Evolutionary conservation across 164 flowering plant genomes (phyloP).

Genomic region (Litsea cubeba): DNA sequence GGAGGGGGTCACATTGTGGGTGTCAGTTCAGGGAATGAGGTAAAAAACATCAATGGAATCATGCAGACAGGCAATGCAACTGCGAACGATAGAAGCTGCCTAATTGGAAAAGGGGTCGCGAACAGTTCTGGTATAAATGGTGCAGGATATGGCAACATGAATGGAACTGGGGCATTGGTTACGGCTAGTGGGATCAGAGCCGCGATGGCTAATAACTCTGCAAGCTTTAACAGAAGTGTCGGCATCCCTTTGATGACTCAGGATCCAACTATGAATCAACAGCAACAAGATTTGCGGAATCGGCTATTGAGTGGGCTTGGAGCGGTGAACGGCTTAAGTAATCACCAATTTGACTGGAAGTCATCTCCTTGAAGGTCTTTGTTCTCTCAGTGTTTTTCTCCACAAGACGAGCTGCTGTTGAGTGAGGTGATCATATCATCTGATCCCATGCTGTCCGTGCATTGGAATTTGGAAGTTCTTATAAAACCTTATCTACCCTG

Average conservation of each 20-base stretch:
- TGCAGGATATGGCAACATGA: conserved; percentile 47
- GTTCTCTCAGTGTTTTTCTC: not conserved
- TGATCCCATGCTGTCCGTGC: not conserved
- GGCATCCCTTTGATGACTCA: conserved; percentile 45
- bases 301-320: conserved; percentile 72
- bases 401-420: not conserved
- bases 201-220: conserved; percentile 52
- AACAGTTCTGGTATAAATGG: conserved; percentile 38
- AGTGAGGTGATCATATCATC: not conserved
- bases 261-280: conserved; percentile 55
- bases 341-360: conserved; percentile 88
- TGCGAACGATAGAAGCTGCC: conserved; percentile 37
- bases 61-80: conserved; percentile 30
- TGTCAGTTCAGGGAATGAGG: conserved; percentile 53
- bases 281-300: conserved; percentile 65
- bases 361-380: conserved; percentile 42
- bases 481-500: not conserved
- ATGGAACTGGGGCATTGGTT: conserved; percentile 48
- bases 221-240: conserved; percentile 62
- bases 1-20: conserved; percentile 52
- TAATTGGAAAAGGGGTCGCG: conserved; percentile 45
- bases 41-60: conserved; percentile 60
- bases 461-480: not conserved
- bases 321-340: conserved; percentile 66
- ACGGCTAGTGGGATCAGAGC: conserved; percentile 58